Evolutionary conservation across 2,329 filamentous ascomycete genomes (phyloP).

Genomic region (Arthrobotrys sinensis): DNA sequence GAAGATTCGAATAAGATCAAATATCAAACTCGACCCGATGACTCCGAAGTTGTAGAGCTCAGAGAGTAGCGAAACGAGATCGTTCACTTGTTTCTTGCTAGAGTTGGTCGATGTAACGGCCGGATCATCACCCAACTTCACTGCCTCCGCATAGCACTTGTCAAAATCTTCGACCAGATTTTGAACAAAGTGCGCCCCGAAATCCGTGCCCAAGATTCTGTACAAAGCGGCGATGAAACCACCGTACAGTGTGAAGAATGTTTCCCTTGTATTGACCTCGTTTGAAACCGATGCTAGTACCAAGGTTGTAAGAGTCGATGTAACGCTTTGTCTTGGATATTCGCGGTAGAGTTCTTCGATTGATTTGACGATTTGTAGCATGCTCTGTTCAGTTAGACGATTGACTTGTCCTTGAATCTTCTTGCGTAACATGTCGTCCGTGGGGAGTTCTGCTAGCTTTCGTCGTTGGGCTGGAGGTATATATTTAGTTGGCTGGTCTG

Average conservation of each 20-base stretch:
- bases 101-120: constrained; percentile 1
- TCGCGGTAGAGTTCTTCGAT: constrained; percentile 86
- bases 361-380: constrained; percentile 85
- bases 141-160: constrained; percentile 64
- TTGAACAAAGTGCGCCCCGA: constrained; percentile 88
- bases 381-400: constrained; percentile 89
- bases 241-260: constrained; percentile 89
- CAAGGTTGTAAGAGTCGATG: constrained; percentile 82
- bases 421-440: constrained; percentile 76
- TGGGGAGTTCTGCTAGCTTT: constrained; percentile 78
- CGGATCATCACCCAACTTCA: constrained; percentile 26
- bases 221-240: constrained; percentile 91
- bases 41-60: constrained; percentile 95
- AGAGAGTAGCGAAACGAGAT: constrained; percentile 85
- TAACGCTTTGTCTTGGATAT: constrained; percentile 89
- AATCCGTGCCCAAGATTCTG: constrained; percentile 87
- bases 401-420: constrained; percentile 92
- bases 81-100: constrained; percentile 69
- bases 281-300: constrained; percentile 85
- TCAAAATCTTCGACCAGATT: constrained; percentile 83
- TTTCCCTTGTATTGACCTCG: constrained; percentile 83
- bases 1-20: constrained; percentile 89
- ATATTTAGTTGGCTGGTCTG: constrained; percentile 74
- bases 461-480: constrained; percentile 83
- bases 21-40: constrained; percentile 84